Evolutionary conservation across 2,329 filamentous ascomycete genomes (phyloP).

Genomic region (Moelleriella libera): DNA sequence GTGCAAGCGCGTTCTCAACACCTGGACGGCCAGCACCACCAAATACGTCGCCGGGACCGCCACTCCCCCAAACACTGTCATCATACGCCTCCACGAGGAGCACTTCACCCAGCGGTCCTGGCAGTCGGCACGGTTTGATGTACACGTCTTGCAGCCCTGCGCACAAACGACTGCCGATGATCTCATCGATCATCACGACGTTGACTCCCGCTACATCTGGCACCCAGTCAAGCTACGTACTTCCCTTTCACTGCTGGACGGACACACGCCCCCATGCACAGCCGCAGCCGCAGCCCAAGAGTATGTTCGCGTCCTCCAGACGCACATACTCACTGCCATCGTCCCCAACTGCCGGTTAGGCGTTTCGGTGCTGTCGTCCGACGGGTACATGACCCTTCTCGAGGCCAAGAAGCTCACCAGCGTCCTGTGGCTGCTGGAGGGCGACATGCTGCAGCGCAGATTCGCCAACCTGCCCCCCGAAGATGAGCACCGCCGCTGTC

Average conservation of each 20-base stretch:
- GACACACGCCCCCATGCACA: no score
- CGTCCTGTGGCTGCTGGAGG: neutral
- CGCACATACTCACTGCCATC: neutral
- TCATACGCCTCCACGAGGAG: conserved; percentile 1
- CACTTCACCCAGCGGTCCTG: neutral
- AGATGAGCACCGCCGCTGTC: neutral
- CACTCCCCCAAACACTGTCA: neutral
- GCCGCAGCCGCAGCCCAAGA: neutral
- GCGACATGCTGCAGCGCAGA: neutral
- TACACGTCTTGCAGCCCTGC: neutral
- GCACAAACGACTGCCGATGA: neutral
- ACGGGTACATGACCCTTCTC: neutral
- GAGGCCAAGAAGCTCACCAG: conserved; percentile 1
- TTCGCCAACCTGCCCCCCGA: neutral
- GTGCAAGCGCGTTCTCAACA: neutral
- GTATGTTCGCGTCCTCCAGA: neutral
- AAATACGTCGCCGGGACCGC: no score
- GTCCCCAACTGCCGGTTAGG: neutral
- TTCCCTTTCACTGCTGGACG: neutral
- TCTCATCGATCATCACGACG: no score
- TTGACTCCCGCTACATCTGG: neutral
- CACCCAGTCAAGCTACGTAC: neutral
- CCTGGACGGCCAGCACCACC: neutral
- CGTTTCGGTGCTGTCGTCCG: neutral
- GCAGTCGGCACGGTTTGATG: conserved; percentile 1